A percentile compares a stretch with the other conserved stretches of the same genome.
Evolutionary conservation across 768 basidiomycete genomes (phyloP).

Genomic region (Agaricus blazei): DNA sequence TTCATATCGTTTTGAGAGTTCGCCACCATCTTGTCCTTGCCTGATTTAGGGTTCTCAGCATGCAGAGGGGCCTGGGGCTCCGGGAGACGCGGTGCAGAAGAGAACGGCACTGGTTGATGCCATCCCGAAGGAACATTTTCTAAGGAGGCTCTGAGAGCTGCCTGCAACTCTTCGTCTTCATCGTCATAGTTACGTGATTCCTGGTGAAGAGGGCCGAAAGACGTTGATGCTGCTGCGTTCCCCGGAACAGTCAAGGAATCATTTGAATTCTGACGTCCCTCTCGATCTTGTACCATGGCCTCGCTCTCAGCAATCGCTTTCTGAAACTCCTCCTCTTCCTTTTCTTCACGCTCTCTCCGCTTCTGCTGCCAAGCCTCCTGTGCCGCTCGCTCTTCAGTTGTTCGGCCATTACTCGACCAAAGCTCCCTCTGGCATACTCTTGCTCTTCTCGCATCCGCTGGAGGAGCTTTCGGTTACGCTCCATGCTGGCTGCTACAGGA

Average conservation of each 20-base stretch:
- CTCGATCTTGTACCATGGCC: slow-evolving; percentile 28
- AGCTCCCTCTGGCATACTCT: slow-evolving; percentile 61
- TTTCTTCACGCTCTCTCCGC: slow-evolving; percentile 31
- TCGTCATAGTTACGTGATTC: slow-evolving; percentile 65
- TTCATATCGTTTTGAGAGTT: background rate
- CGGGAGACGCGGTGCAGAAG: slow-evolving; percentile 5
- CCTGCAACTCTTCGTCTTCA: slow-evolving; percentile 84
- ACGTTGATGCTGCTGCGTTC: background rate
- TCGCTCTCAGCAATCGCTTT: slow-evolving; percentile 60
- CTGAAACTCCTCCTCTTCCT: slow-evolving; percentile 56
- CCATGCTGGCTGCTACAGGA: slow-evolving; percentile 64
- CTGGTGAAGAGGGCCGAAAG: background rate
- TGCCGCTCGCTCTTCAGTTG: slow-evolving; percentile 25
- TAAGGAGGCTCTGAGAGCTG: slow-evolving; percentile 80
- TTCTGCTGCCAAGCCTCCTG: slow-evolving; percentile 27
- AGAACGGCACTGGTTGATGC: slow-evolving; percentile 25
- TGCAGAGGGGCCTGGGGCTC: slow-evolving; percentile 21
- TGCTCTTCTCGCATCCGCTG: slow-evolving; percentile 64
- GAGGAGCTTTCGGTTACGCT: slow-evolving; percentile 53
- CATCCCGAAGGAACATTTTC: slow-evolving; percentile 56
- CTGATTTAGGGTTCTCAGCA: slow-evolving; percentile 24
- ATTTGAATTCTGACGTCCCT: background rate
- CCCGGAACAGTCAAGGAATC: background rate
- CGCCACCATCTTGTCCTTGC: background rate
- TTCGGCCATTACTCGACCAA: slow-evolving; percentile 34